Evolutionary conservation across 2,329 filamentous ascomycete genomes (phyloP).

Genomic region (Claviceps humidiphila): DNA sequence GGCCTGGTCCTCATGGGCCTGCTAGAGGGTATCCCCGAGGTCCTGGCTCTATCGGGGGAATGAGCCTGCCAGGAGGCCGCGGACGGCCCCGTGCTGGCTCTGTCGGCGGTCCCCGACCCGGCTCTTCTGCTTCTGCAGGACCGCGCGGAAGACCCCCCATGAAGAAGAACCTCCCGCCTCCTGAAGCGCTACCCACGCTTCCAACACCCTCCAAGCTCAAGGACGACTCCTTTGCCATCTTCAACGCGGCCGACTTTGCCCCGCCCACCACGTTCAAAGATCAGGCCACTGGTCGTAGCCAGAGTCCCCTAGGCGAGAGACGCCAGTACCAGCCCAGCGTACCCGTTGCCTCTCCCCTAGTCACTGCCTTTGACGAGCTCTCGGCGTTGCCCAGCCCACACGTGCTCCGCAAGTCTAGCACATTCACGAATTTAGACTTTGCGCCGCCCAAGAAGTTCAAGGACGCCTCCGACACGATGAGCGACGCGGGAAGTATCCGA

Average conservation of each 20-base stretch:
- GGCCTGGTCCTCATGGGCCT: slow-evolving; percentile 16
- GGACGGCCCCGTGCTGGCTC: slow-evolving; percentile 43
- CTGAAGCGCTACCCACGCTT: slow-evolving; percentile 57
- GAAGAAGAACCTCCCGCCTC: slow-evolving; percentile 50
- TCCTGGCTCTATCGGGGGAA: slow-evolving; percentile 35
- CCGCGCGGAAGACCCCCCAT: slow-evolving; percentile 24
- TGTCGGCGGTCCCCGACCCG: slow-evolving; percentile 29
- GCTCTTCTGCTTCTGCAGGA: slow-evolving; percentile 47
- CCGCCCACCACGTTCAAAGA: slow-evolving; percentile 58
- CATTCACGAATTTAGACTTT: slow-evolving; percentile 71
- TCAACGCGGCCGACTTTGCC: slow-evolving; percentile 68
- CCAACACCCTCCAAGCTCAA: slow-evolving; percentile 76
- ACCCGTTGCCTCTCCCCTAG: slow-evolving; percentile 63
- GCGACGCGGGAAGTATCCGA: slow-evolving; percentile 51
- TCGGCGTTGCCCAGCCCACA: slow-evolving; percentile 78
- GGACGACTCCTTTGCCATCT: slow-evolving; percentile 63
- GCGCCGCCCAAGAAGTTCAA: slow-evolving; percentile 64
- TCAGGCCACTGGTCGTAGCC: slow-evolving; percentile 53
- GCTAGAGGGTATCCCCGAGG: slow-evolving; percentile 15
- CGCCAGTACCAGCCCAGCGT: slow-evolving; percentile 63
- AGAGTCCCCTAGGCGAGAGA: slow-evolving; percentile 50
- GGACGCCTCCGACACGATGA: slow-evolving; percentile 42
- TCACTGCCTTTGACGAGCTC: slow-evolving; percentile 77
- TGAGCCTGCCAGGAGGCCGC: slow-evolving; percentile 29
- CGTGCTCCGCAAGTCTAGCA: slow-evolving; percentile 60